These are phyloP conservation scores for Trifolium fragiferum DNA, from an alignment of 306 rosid species.

Conservation along the genomic window DNA sequence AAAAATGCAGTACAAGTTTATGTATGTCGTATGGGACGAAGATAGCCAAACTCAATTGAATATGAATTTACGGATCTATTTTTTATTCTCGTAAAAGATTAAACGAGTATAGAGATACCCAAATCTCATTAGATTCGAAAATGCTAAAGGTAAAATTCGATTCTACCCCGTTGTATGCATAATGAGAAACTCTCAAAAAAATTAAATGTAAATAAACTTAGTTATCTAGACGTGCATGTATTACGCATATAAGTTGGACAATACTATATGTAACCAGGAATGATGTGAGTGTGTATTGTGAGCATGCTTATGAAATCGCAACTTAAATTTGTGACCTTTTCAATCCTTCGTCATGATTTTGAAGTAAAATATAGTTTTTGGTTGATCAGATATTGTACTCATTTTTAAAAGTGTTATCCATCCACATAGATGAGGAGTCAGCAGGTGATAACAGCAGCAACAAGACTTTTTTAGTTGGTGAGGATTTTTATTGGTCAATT, in stretches of 20 bases:
- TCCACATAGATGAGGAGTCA: slow-evolving; percentile 7
- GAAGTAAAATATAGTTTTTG: not conserved
- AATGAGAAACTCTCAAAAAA: no score
- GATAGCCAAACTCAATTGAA: no score
- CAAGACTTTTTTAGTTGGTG: not conserved
- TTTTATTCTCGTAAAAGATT: no score
- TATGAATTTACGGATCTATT: no score
- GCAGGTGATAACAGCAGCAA: not conserved
- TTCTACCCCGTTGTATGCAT: no score
- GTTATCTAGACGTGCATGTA: slow-evolving; percentile 28
- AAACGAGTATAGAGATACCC: no score
- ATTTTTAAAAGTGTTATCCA: slow-evolving; percentile 8
- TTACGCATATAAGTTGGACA: slow-evolving; percentile 17
- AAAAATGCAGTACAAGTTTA: no score
- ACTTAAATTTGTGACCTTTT: slow-evolving; percentile 9
- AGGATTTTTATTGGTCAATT: not conserved
- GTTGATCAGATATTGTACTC: not conserved
- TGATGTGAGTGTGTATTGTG: not conserved
- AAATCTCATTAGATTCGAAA: no score
- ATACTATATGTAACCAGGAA: not conserved
- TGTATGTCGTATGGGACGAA: no score
- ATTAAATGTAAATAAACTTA: not conserved
- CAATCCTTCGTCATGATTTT: not conserved
- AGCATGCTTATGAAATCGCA: slow-evolving; percentile 8
- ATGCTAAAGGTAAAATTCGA: no score